Evolutionary conservation across 371 early-diverging fungal genomes (phyloP).

Genomic region (Thermomucor indicae-seudaticae): DNA sequence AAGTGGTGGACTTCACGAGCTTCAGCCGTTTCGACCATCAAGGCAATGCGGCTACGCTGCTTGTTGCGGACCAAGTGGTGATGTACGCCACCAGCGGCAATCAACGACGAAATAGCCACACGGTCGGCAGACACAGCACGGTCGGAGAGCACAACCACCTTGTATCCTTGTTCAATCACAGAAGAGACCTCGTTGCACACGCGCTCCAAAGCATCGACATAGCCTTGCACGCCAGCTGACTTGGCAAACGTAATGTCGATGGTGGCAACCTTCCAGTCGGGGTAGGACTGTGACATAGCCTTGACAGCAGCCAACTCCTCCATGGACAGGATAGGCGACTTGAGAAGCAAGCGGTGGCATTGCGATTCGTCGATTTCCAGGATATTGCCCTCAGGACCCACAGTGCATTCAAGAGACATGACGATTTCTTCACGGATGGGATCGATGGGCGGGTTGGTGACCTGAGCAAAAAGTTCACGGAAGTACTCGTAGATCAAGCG

Average conservation of each 20-base stretch:
- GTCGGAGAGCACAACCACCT: constrained; percentile 86
- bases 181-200: constrained; percentile 78
- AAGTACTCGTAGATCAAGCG: constrained; percentile 94
- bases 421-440: constrained; percentile 97
- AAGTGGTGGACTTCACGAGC: constrained; percentile 96
- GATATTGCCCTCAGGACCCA: constrained; percentile 94
- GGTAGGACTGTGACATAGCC: constrained; percentile 54
- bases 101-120: constrained; percentile 81
- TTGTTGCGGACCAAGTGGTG: constrained; percentile 88
- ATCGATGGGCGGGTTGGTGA: constrained; percentile 97
- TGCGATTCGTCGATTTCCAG: constrained; percentile 82
- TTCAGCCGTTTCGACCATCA: constrained; percentile 92
- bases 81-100: constrained; percentile 93
- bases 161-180: constrained; percentile 75
- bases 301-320: constrained; percentile 80
- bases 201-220: constrained; percentile 76
- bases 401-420: constrained; percentile 93
- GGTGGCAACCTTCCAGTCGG: constrained; percentile 76
- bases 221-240: constrained; percentile 73
- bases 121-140: constrained; percentile 60
- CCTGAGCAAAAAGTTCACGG: constrained; percentile 96
- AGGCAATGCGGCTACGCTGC: constrained; percentile 83
- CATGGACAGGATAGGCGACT: constrained; percentile 85
- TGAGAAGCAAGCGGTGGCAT: constrained; percentile 72
- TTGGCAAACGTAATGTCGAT: constrained; percentile 87